Evolutionary conservation across 2,329 filamentous ascomycete species (phyloP).

Genomic region (Fusarium sp.): DNA sequence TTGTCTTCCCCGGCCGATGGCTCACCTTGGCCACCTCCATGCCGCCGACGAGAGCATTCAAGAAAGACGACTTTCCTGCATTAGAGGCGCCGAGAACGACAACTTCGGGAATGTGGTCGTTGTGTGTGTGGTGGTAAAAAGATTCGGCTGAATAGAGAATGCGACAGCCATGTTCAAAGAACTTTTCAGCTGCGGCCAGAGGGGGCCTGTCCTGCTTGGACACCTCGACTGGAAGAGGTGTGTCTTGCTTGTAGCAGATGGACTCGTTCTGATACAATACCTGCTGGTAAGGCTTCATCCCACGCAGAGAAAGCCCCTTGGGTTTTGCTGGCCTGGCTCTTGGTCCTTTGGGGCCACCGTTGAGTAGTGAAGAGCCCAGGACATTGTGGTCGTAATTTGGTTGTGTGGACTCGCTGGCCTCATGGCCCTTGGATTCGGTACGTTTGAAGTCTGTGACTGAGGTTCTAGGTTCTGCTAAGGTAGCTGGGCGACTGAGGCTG

Average conservation of each 20-base stretch:
- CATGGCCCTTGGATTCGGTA: neutral
- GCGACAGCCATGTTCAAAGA: constrained; percentile 51
- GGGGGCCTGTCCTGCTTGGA: constrained; percentile 44
- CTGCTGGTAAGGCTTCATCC: constrained; percentile 43
- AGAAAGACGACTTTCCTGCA: constrained; percentile 89
- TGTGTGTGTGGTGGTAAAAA: constrained; percentile 66
- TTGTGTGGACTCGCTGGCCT: neutral
- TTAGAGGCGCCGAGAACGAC: constrained; percentile 90
- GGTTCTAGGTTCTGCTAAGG: neutral
- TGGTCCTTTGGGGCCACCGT: constrained; percentile 1
- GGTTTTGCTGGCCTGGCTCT: constrained; percentile 21
- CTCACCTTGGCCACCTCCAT: constrained; percentile 65
- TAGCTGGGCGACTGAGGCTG: neutral
- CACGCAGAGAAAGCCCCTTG: constrained; percentile 22
- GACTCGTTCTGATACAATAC: constrained; percentile 41
- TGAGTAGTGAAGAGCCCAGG: neutral
- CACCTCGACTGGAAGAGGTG: constrained; percentile 26
- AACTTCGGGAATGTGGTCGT: constrained; percentile 72
- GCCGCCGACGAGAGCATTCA: constrained; percentile 81
- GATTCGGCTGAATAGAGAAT: constrained; percentile 68
- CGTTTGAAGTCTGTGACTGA: neutral
- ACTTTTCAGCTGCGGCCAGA: constrained; percentile 50
- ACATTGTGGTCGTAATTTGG: neutral
- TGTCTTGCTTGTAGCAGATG: constrained; percentile 36
- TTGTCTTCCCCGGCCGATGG: constrained; percentile 67